These are phyloP conservation scores for Grosmannia clavigera DNA, from an alignment of 2,329 filamentous ascomycete genomes.

Conservation along the genomic window DNA sequence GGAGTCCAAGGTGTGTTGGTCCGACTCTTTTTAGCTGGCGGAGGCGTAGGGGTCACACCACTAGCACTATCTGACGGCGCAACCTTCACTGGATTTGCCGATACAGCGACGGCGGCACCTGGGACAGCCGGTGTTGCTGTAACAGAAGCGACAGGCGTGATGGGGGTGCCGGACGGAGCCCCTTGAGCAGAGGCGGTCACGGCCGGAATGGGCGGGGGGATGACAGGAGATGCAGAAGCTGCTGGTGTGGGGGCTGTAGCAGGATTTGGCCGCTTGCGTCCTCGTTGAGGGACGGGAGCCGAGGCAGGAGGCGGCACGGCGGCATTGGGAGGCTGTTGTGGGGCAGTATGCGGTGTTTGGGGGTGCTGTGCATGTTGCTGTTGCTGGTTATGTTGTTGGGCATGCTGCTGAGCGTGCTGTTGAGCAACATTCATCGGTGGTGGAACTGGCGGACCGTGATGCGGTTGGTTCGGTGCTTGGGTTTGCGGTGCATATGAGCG, in stretches of 20 bases:
- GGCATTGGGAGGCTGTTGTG: slow-evolving; percentile 10
- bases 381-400: slow-evolving; percentile 23
- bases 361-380: slow-evolving; percentile 22
- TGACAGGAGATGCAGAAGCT: slow-evolving; percentile 12
- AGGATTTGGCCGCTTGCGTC: slow-evolving; percentile 28
- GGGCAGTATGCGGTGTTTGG: slow-evolving; percentile 2
- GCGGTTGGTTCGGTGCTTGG: slow-evolving; percentile 16
- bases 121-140: slow-evolving; percentile 6
- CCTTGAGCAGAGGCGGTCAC: slow-evolving; percentile 12
- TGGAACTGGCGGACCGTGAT: slow-evolving; percentile 23
- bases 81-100: slow-evolving; percentile 9
- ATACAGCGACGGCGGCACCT: slow-evolving; percentile 10
- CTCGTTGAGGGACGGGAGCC: slow-evolving; percentile 19
- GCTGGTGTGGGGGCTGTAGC: slow-evolving; percentile 13
- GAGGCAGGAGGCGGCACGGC: slow-evolving; percentile 14
- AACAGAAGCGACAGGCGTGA: slow-evolving; percentile 23
- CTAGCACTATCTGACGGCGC: slow-evolving; percentile 9
- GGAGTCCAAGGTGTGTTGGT: slow-evolving; percentile 99
- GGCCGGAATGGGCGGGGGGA: slow-evolving; percentile 14
- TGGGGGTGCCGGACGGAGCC: slow-evolving; percentile 20
- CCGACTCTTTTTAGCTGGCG: slow-evolving; percentile 75
- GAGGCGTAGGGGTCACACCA: slow-evolving; percentile 26
- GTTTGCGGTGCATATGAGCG: slow-evolving; percentile 13
- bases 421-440: slow-evolving; percentile 24
- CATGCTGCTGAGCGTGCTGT: slow-evolving; percentile 22